Conservation (phyloP, 352 stramenopile genomes). For the Phytophthora foliorum region DNA sequence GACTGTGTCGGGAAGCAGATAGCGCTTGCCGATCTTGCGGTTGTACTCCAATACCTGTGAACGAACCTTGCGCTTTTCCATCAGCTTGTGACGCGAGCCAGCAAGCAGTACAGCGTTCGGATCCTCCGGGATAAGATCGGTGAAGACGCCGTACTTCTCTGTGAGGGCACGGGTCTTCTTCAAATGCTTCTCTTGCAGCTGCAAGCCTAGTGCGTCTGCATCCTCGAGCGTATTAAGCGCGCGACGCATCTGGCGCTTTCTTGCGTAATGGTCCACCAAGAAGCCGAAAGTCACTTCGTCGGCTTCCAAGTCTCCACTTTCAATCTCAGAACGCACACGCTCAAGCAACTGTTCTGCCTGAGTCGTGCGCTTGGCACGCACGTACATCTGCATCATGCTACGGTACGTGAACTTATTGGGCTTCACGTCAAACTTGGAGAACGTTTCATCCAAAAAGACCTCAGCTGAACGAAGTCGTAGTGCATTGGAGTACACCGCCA, state of each 20-base stretch:
- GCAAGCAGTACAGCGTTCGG: slow-evolving; percentile 74
- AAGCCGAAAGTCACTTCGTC: slow-evolving; percentile 73
- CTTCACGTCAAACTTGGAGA: slow-evolving; percentile 49
- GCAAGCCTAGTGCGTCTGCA: slow-evolving; percentile 57
- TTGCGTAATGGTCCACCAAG: slow-evolving; percentile 82
- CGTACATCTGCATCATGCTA: slow-evolving; percentile 87
- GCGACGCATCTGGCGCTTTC: slow-evolving; percentile 67
- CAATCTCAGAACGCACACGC: slow-evolving; percentile 50
- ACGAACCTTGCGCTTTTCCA: slow-evolving; percentile 83
- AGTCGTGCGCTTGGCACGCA: slow-evolving; percentile 67
- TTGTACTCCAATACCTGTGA: slow-evolving; percentile 79
- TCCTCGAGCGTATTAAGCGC: slow-evolving; percentile 75
- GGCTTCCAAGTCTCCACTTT: slow-evolving; percentile 58
- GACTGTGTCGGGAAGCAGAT: slow-evolving; percentile 62
- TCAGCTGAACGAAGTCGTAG: slow-evolving; percentile 66
- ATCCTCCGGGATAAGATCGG: slow-evolving; percentile 81
- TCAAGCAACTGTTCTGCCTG: slow-evolving; percentile 63
- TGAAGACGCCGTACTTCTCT: slow-evolving; percentile 77
- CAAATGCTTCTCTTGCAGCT: slow-evolving; percentile 70
- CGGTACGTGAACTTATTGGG: slow-evolving; percentile 79
- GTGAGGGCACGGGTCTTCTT: slow-evolving; percentile 77
- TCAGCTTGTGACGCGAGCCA: slow-evolving; percentile 73
- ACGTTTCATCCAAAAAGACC: slow-evolving; percentile 59
- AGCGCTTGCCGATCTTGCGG: slow-evolving; percentile 78
- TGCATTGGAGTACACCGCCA: slow-evolving; percentile 83